Evolutionary conservation across 306 rosid genomes (phyloP).

Genomic region (Pyrus pyrifolia): DNA sequence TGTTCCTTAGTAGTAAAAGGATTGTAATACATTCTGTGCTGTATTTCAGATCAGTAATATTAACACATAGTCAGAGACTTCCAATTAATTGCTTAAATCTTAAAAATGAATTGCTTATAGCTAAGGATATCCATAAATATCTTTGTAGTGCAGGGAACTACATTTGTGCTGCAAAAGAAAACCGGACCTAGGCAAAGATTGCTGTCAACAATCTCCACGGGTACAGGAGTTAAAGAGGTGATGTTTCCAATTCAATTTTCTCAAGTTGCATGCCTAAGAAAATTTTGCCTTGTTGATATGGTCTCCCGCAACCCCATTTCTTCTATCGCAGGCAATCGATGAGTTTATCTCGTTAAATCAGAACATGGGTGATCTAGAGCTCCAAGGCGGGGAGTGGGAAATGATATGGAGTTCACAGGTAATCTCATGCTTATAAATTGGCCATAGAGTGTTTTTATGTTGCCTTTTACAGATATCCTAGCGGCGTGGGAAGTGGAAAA

Average conservation of each 20-base stretch:
- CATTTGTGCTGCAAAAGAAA: conserved; percentile 88
- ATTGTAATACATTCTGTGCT: neutral
- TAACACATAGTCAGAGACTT: neutral
- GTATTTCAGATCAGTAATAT: neutral
- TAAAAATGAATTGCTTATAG: neutral
- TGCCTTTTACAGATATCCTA: neutral
- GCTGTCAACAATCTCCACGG: conserved; percentile 64
- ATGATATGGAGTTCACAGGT: conserved; percentile 99
- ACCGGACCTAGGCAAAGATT: conserved; percentile 71
- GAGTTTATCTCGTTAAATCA: conserved; percentile 45
- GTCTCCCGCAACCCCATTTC: neutral
- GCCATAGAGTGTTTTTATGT: neutral
- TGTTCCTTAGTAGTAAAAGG: neutral
- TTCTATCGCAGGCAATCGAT: conserved; percentile 60
- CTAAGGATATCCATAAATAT: conserved; percentile 45
- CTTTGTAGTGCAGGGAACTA: conserved; percentile 96
- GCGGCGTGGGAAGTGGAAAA: neutral
- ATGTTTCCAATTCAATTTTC: neutral
- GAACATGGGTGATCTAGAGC: conserved; percentile 41
- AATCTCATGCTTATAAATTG: neutral
- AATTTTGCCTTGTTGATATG: neutral
- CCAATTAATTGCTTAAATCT: neutral
- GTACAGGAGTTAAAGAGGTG: conserved; percentile 53
- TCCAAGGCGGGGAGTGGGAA: conserved; percentile 83
- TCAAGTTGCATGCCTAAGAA: neutral